A percentile compares a stretch with the other conserved stretches of the same genome.
Evolutionary conservation across 2,329 filamentous ascomycete species (phyloP).

Genomic region (Cucurbitaria berberidis): DNA sequence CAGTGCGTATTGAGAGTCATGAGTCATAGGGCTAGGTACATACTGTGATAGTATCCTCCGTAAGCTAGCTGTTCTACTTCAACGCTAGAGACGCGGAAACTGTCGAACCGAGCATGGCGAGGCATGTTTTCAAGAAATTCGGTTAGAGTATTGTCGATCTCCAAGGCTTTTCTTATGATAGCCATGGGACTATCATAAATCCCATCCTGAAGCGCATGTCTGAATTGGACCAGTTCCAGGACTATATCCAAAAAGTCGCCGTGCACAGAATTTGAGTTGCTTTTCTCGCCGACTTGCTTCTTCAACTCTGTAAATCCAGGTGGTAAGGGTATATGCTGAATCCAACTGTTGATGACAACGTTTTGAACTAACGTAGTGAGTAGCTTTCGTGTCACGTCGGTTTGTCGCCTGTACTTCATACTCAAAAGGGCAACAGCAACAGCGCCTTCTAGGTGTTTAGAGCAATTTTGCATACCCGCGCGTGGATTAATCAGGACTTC

Average conservation of each 20-base stretch:
- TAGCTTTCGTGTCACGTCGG: constrained; percentile 17
- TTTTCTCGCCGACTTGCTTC: constrained; percentile 12
- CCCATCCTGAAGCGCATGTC: constrained; percentile 10
- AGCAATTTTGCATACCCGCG: constrained; percentile 27
- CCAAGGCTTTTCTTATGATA: constrained; percentile 18
- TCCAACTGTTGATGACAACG: constrained; percentile 35
- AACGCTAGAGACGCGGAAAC: constrained; percentile 6
- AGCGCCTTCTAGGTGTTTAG: constrained; percentile 38
- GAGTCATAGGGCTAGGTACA: background rate
- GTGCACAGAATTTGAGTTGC: constrained; percentile 12
- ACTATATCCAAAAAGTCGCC: constrained; percentile 27
- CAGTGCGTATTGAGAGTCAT: background rate
- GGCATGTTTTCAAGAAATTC: constrained; percentile 24
- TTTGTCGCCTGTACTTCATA: constrained; percentile 19
- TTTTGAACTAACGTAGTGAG: constrained; percentile 26
- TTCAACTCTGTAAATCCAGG: constrained; percentile 20
- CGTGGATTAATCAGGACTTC: constrained; percentile 31
- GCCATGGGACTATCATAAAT: constrained; percentile 1
- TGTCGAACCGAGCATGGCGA: constrained; percentile 13
- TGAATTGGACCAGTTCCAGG: constrained; percentile 23
- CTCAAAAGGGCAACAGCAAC: constrained; percentile 30
- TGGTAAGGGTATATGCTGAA: constrained; percentile 29
- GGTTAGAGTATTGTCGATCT: constrained; percentile 21
- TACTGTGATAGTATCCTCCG: constrained; percentile 29
- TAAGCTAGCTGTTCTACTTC: constrained; percentile 18